phyloP scores from a whole-genome alignment of 306 rosid genomes.

The Glycine soja region DNA sequence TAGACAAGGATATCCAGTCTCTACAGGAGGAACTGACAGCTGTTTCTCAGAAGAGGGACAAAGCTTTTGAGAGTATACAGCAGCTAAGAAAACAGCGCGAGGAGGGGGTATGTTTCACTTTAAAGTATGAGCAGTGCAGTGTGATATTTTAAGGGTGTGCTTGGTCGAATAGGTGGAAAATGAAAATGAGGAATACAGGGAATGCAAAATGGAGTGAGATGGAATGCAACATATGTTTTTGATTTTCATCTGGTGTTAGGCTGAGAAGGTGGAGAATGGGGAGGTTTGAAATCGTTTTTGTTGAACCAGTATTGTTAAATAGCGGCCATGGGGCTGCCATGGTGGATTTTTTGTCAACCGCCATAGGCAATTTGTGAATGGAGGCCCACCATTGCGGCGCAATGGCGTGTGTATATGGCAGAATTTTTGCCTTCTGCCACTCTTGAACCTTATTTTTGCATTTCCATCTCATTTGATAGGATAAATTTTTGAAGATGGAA shows the following conservation, averaged over 20 bases:
- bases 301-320: not conserved
- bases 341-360: too few species aligned
- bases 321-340: too few species aligned
- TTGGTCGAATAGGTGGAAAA: constrained; percentile 19
- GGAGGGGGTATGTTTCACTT: constrained; percentile 69
- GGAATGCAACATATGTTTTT: constrained; percentile 5
- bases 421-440: too few species aligned
- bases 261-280: not conserved
- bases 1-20: constrained; percentile 69
- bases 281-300: not conserved
- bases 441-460: constrained; percentile 11
- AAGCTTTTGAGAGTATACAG: constrained; percentile 69
- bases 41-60: constrained; percentile 74
- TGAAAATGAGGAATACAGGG: not conserved
- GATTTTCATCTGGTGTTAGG: not conserved
- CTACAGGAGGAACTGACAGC: constrained; percentile 71
- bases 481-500: constrained; percentile 6
- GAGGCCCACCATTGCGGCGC: too few species aligned
- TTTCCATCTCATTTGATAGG: constrained; percentile 26
- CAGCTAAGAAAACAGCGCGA: constrained; percentile 78
- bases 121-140: constrained; percentile 22
- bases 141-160: constrained; percentile 1
- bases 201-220: constrained; percentile 25
- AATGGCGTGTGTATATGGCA: too few species aligned
- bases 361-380: too few species aligned